Base-by-base conservation (phyloP, 805 yeast genomes). In the Yarrowia sp. region DNA sequence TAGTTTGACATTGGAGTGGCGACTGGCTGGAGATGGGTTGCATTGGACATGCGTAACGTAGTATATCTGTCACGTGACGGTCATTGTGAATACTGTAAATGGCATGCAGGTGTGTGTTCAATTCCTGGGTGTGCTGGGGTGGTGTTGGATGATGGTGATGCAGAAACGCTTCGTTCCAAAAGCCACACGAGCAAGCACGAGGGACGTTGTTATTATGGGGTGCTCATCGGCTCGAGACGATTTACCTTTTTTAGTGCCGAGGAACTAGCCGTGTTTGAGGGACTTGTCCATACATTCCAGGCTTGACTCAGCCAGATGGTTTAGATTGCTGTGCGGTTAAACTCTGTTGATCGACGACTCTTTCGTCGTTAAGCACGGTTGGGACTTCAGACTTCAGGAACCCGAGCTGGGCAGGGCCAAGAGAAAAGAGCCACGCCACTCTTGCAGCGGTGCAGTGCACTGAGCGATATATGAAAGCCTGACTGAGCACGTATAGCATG, bases 1-100 rank as follows among this genome's bases (percentile, higher is more conserved):
- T 55, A 55, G 61, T 55, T 55, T 22, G 61, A 55, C 61, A 55
- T 55, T 53, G 36, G 47, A 39, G 61, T 39, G 61, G 61, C 61
- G 38, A 55, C 22, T 36, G 39, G 15, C 28, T 22, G 28, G 3
- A 22, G 28, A 22, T 22, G 28, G 11, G 31, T 31, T 39, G 47
- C 61, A 55, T 55, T 4, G 28, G 28, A 35, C 38, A 35, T 41
- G 61, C 61, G 47, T 36, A 36, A 36, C 14, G 43, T 51, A 51
- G 58, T 36, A 51, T 51, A 42, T 17, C 38, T 4, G n/a, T 55
- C 47, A 55, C 47, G 61, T 55, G 61, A 8, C 28, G 14, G 4
- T 8, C 42, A 36, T 22, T 18, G n/a, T n/a, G n/a, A n/a, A n/a
- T n/a, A n/a, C 38, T 15, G 61, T 55, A 43, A 22, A 22, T 14